These are phyloP conservation scores for Colletotrichum sp. DNA, from an alignment of 2,329 filamentous ascomycete species.

Conservation along the genomic window DNA sequence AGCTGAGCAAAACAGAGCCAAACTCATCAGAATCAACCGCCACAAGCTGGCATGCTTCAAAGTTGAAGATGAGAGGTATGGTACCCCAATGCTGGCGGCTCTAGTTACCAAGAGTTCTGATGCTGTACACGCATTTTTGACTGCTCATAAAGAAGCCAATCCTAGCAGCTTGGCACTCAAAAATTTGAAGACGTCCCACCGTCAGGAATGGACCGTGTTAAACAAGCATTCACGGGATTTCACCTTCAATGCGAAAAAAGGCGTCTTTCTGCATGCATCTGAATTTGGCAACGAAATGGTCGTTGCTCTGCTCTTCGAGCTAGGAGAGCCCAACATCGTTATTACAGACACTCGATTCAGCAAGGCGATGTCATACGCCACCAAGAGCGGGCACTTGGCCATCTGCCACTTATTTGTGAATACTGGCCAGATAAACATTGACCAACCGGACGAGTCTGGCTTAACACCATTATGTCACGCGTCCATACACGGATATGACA, in stretches of 20 bases:
- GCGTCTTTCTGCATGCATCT: rapidly evolving
- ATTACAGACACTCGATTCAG: rapidly evolving
- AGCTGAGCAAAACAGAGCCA: neutral
- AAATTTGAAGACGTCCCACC: neutral
- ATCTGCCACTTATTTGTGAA: neutral
- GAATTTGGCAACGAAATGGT: neutral
- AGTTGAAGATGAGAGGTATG: neutral
- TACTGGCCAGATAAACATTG: rapidly evolving
- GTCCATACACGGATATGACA: rapidly evolving
- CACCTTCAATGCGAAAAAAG: rapidly evolving
- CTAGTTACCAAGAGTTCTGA: rapidly evolving
- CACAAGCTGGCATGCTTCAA: neutral
- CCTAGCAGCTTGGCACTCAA: neutral
- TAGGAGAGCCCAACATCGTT: neutral
- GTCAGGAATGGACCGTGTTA: too few species aligned
- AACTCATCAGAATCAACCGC: rapidly evolving
- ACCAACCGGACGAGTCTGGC: neutral
- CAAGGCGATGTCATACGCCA: neutral
- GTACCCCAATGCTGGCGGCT: neutral
- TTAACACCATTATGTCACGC: neutral
- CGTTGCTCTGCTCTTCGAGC: neutral
- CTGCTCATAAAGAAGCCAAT: neutral
- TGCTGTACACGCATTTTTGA: neutral
- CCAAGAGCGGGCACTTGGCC: rapidly evolving
- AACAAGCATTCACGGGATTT: neutral